Base-by-base conservation (phyloP, 768 basidiomycete species). In the Tricholoma terreum region DNA sequence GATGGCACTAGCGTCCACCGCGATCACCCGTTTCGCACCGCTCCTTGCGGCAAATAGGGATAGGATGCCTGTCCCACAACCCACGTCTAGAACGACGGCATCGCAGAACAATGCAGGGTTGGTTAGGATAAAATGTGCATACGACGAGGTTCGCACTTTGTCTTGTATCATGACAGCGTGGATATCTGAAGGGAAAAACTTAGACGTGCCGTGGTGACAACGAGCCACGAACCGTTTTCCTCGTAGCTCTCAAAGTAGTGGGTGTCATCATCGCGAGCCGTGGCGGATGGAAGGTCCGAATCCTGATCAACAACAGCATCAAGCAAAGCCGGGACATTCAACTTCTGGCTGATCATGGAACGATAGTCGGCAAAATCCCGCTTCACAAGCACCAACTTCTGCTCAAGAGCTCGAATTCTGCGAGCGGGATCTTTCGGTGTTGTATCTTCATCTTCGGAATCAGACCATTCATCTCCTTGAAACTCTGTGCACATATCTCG, bases 161-260 rank as follows among this genome's bases (percentile, higher is more conserved):
- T 98, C 96, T 66, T 92, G 89, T 56, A 98, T 90, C 96, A 98
- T 98, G 59, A 93, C 83, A 30, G 94, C 90, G 68, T 98, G 96
- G 50, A 97, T 95, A 62, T 97, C 93, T 94, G 65, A 9, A 15
- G 30, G 24, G 53, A 31, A 8, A 7, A 5, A 45, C 52, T 58
- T n/a, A 54, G 30, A 45, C 6, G 2, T 27, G 14, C 15, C 12
- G 12, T 4, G 12, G 1, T 24, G 19, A 31, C 8, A 17, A 73
- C 6, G 50, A 0, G 19, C 10, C n/a, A 63, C 71, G 10, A 54
- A 93, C 94, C 95, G 60, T 95, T 95, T 59, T 85, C 85, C 22
- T 80, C 89, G 65, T 98, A 98, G 58, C 89, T 91, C 55, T 90
- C 80, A 72, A 97, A 98, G 72, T 98, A 98, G 67, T 97, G 92